Evolutionary conservation across 352 stramenopile genomes (phyloP), one percentile per base, ranked within the genome.

Genomic region (Peronospora destructor): DNA sequence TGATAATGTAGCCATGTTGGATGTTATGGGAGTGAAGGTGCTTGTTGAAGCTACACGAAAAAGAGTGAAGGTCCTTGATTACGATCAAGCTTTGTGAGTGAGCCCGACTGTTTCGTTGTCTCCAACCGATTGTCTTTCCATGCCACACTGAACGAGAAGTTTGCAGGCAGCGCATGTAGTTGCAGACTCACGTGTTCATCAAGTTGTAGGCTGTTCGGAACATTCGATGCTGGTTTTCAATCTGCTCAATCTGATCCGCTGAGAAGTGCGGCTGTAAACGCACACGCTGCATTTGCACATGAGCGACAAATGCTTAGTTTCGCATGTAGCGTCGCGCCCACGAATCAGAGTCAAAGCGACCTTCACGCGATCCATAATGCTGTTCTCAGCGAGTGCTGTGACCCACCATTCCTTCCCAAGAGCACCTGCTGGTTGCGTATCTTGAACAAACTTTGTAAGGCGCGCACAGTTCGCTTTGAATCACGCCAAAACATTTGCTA

Each of bases 331-430:
- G 19, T 21, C 19, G 3, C 1, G 19, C 19, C 19, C 19, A 21
- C 19, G 19, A 1, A 21, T 3, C 3, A 45, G 45, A 19, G 6
- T 32, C 25, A 61, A 30, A 7, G 59, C 48, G 16, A 61, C 38
- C 21, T n/a, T 61, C 7, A 68, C 55, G 7, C 49, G 45, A 10
- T 68, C 49, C 49, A 68, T 59, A 14, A 61, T 13, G 10, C 26
- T 50, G 23, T 56, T 64, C n/a, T 61, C 59, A 44, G 56, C 59
- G 29, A 64, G 29, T 19, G 64, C 45, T 17, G 42, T 68, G 45
- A 68, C 21, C 59, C 59, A 68, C 59, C 59, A 68, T 12, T 68
- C 54, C 28, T 56, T 56, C 28, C 59, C 54, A 9, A 54, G 54
- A 12, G 54, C 49, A 32, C 40, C 45, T 28, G 39, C 34, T 14